Percentiles rank a stretch among this genome's conserved stretches.
Evolutionary conservation across 495 filamentous ascomycete genomes (phyloP).

Genomic region (Elaphomyces granulatus): DNA sequence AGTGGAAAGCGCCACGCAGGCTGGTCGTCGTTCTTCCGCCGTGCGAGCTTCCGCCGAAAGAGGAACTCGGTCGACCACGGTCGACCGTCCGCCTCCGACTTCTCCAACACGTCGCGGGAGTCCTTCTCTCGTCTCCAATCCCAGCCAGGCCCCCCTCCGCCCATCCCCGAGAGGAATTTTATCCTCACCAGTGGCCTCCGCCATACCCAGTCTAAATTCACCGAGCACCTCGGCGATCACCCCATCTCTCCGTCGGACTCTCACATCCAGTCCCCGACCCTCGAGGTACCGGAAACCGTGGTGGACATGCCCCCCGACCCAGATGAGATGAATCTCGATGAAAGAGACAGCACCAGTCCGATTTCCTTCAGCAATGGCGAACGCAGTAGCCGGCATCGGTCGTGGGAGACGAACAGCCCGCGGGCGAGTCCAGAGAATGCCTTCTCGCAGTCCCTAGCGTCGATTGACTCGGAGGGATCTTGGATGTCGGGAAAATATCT

Average conservation of each 20-base stretch:
- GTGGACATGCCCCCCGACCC: not conserved
- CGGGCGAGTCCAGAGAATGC: constrained; percentile 22
- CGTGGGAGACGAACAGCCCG: constrained; percentile 22
- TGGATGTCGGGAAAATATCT: constrained; percentile 70
- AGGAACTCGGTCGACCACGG: constrained; percentile 43
- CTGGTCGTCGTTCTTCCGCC: constrained; percentile 62
- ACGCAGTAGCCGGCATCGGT: constrained; percentile 18
- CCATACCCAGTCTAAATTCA: constrained; percentile 78
- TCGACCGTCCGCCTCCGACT: constrained; percentile 36
- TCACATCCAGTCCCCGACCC: constrained; percentile 53
- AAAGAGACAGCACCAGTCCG: not conserved
- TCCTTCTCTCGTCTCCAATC: constrained; percentile 44
- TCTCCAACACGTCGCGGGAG: constrained; percentile 79
- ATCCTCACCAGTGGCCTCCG: constrained; percentile 43
- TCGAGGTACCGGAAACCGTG: constrained; percentile 26
- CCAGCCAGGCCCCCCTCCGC: constrained; percentile 14
- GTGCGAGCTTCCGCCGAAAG: constrained; percentile 44
- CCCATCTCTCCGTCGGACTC: constrained; percentile 72
- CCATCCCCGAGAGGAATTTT: constrained; percentile 31
- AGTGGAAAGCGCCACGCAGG: constrained; percentile 28
- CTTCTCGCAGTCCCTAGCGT: constrained; percentile 62
- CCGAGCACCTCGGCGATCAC: constrained; percentile 80
- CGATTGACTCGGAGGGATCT: constrained; percentile 80
- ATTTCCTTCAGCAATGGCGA: constrained; percentile 10
- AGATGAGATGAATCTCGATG: too few species aligned